Percentiles rank a stretch among this genome's conserved stretches.
Conservation (phyloP, 1,284 basidiomycete genomes). For the Cryptococcus sp. region DNA sequence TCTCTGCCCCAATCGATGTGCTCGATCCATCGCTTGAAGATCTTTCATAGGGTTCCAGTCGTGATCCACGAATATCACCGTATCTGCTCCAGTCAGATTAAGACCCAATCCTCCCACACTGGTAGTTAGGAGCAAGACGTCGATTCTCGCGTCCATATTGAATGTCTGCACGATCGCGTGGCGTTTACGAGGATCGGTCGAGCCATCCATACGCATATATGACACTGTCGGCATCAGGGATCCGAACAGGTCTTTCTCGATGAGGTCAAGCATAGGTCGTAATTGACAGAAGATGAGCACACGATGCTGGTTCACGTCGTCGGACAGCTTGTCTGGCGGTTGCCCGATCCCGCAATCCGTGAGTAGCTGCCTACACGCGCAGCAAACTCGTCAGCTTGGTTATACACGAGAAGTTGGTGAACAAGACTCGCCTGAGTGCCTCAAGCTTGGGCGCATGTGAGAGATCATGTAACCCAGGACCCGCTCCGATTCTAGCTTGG, state of each 20-base stretch:
- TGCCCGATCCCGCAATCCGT: constrained; percentile 90
- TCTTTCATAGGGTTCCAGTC: constrained; percentile 99
- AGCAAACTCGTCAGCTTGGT: constrained; percentile 1
- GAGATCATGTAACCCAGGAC: constrained; percentile 67
- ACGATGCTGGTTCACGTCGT: constrained; percentile 83
- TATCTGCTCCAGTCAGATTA: constrained; percentile 96
- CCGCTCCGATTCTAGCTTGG: constrained; percentile 59
- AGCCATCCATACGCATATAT: constrained; percentile 96
- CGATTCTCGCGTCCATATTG: constrained; percentile 96
- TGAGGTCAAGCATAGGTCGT: constrained; percentile 98
- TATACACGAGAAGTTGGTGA: not conserved
- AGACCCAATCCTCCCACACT: constrained; percentile 95
- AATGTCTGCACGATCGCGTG: constrained; percentile 97
- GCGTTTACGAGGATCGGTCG: constrained; percentile 83
- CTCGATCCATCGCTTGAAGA: constrained; percentile 98
- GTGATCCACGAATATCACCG: constrained; percentile 99
- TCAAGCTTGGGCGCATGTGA: constrained; percentile 91
- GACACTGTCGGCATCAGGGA: constrained; percentile 90
- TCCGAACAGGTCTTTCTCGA: constrained; percentile 91
- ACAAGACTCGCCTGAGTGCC: constrained; percentile 72
- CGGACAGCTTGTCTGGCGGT: constrained; percentile 52
- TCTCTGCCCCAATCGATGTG: constrained; percentile 97
- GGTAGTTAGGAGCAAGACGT: constrained; percentile 92
- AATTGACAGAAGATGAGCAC: constrained; percentile 99
- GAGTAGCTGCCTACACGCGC: constrained; percentile 73